Evolutionary conservation across 306 rosid species (phyloP).

Genomic region (Gleditsia sinensis): DNA sequence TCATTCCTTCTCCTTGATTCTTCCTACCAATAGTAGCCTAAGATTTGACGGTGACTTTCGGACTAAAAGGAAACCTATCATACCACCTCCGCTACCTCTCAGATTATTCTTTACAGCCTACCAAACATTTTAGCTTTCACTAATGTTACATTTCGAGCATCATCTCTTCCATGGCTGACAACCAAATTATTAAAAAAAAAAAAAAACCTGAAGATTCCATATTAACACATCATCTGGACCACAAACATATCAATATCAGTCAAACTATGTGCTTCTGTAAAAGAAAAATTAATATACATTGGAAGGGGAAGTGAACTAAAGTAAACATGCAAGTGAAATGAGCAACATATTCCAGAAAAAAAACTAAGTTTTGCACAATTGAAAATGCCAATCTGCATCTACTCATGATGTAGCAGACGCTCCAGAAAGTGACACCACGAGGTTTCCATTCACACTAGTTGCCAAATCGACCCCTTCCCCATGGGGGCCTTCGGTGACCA

Average conservation of each 20-base stretch:
- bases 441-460: slow-evolving; percentile 36
- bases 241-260: not conserved
- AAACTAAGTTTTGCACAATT: slow-evolving; percentile 5
- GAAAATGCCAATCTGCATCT: slow-evolving; percentile 20
- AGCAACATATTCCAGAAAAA: not conserved
- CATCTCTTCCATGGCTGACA: not conserved
- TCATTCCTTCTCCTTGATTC: no score
- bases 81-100: no score
- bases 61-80: no score
- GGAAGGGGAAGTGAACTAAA: slow-evolving; percentile 15
- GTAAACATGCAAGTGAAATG: not conserved
- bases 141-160: no score
- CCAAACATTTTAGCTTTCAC: no score
- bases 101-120: no score
- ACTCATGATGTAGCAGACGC: slow-evolving; percentile 16
- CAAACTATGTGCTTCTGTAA: not conserved
- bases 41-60: no score
- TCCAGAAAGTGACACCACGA: not conserved
- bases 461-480: slow-evolving; percentile 78
- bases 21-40: no score
- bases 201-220: not conserved
- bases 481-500: slow-evolving; percentile 57
- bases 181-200: not conserved
- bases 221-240: not conserved
- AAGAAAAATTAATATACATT: slow-evolving; percentile 34